A percentile compares a stretch with the other conserved stretches of the same genome.
Conservation (phyloP, 352 stramenopile species). For the Phytophthora sp. region DNA sequence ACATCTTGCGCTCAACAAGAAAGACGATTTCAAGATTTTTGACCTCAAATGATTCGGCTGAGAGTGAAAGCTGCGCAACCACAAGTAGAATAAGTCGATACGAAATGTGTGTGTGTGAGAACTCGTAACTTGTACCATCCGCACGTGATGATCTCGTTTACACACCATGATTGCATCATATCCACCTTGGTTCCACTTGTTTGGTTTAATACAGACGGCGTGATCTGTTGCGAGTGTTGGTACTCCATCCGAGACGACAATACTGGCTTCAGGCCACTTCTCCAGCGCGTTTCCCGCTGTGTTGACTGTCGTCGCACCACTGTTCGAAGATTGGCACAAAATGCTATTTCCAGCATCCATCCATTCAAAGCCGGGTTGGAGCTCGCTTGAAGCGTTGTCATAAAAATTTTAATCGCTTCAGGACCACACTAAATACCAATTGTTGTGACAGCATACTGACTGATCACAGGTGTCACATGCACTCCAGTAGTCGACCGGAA, state of each 20-base stretch:
- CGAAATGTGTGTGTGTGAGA: constrained; percentile 11
- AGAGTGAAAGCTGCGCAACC: constrained; percentile 5
- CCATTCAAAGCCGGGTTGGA: constrained; percentile 11
- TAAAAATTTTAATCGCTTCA: constrained; percentile 12
- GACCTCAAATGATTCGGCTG: constrained; percentile 6
- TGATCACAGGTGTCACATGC: not conserved
- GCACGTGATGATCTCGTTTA: constrained; percentile 9
- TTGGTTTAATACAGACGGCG: constrained; percentile 24
- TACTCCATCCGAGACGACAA: constrained; percentile 13
- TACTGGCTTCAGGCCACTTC: not conserved
- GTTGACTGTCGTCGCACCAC: constrained; percentile 1
- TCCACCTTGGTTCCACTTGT: constrained; percentile 21
- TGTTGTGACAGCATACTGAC: constrained; percentile 2
- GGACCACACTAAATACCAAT: constrained; percentile 16
- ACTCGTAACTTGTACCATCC: constrained; percentile 18
- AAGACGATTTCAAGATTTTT: constrained; percentile 20
- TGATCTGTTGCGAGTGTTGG: not conserved
- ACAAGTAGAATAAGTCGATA: constrained; percentile 12
- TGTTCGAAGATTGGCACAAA: constrained; percentile 22
- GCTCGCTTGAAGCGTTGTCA: not conserved
- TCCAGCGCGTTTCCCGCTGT: constrained; percentile 7
- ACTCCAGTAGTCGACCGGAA: not conserved
- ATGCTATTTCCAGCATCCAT: constrained; percentile 26
- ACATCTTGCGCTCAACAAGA: constrained; percentile 1
- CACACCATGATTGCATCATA: constrained; percentile 28